Conservation (phyloP, 805 yeast genomes). For the Komagataella pastoris region DNA sequence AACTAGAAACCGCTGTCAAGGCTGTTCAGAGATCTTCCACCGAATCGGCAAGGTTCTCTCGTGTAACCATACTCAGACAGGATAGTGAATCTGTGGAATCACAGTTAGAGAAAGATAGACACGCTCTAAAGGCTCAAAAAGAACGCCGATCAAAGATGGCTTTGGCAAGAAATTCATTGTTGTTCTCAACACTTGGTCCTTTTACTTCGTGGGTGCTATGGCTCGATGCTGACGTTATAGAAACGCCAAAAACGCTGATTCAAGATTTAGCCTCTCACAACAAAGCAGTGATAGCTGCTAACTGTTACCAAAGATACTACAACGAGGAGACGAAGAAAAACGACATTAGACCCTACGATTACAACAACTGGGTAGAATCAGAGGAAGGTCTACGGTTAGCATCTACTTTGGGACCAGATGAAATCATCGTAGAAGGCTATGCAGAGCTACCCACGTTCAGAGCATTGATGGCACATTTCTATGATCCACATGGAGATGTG, state of each 20-base stretch:
- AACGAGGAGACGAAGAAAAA: constrained; percentile 41
- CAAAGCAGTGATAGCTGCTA: constrained; percentile 82
- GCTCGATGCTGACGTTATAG: constrained; percentile 92
- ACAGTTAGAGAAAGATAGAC: constrained; percentile 80
- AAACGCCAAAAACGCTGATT: constrained; percentile 69
- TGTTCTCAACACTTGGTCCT: constrained; percentile 82
- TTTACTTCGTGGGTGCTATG: constrained; percentile 91
- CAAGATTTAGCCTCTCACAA: constrained; percentile 82
- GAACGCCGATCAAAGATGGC: constrained; percentile 88
- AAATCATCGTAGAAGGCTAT: constrained; percentile 91
- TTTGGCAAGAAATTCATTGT: constrained; percentile 79
- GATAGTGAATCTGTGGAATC: constrained; percentile 67
- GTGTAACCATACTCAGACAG: constrained; percentile 82
- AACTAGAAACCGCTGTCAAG: constrained; percentile 67
- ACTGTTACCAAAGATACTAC: constrained; percentile 75
- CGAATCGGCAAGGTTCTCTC: constrained; percentile 50
- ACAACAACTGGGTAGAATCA: constrained; percentile 87
- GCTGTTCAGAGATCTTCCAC: constrained; percentile 42
- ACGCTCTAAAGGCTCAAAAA: constrained; percentile 76
- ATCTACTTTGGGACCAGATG: constrained; percentile 62
- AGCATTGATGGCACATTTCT: constrained; percentile 85
- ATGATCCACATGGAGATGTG: constrained; percentile 48
- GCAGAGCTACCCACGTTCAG: constrained; percentile 88
- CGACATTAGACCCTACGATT: constrained; percentile 80
- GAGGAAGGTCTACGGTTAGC: constrained; percentile 76